Percentiles rank a stretch among this genome's conserved stretches.
phyloP scores from a whole-genome alignment of 768 basidiomycete species.

The Chlorophyllum brunneum region DNA sequence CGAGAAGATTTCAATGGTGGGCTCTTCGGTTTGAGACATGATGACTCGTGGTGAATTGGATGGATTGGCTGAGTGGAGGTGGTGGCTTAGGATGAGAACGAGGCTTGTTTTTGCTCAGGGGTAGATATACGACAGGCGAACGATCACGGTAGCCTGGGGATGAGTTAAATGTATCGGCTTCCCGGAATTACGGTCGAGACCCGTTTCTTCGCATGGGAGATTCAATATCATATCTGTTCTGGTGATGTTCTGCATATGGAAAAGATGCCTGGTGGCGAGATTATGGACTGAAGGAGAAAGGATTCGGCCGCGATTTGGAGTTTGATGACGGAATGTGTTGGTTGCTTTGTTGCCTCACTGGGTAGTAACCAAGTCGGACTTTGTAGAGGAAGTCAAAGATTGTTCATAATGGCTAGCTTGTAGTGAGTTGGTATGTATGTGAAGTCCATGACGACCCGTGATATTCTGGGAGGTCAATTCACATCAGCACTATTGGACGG shows the following conservation, averaged over 20 bases:
- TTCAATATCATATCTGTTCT: constrained; percentile 2
- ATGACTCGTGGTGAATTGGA: neutral
- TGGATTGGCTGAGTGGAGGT: neutral
- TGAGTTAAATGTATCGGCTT: neutral
- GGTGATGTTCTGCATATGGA: constrained; percentile 1
- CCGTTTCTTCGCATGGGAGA: constrained; percentile 8
- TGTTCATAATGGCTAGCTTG: neutral
- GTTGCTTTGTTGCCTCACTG: neutral
- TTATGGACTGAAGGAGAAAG: neutral
- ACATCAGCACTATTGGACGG: neutral
- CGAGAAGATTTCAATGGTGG: neutral
- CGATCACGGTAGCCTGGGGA: neutral
- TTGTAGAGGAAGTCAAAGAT: neutral
- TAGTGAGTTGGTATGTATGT: too few species aligned
- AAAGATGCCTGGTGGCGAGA: neutral
- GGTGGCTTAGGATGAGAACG: neutral
- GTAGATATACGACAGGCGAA: too few species aligned
- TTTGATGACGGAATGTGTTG: neutral
- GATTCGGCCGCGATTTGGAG: too few species aligned
- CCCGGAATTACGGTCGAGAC: neutral
- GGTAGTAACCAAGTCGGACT: neutral
- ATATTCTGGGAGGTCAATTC: neutral
- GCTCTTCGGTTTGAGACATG: neutral
- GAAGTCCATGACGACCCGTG: too few species aligned
- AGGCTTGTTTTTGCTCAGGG: neutral